Conservation (phyloP, 1,284 basidiomycete genomes). For the Agroathelia rolfsii region DNA sequence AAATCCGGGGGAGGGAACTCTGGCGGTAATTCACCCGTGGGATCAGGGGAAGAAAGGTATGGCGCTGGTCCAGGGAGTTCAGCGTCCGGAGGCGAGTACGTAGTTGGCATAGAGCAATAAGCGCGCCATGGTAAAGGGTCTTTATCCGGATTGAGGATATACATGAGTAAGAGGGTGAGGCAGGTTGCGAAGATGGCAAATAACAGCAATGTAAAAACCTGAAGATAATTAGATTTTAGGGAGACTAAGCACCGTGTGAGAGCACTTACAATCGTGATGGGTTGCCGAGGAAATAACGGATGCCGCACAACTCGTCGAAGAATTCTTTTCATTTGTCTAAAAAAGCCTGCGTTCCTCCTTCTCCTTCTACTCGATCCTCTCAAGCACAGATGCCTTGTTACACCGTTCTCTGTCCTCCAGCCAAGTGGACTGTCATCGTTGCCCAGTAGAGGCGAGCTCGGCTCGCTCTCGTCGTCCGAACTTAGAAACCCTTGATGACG, state of each 20-base stretch:
- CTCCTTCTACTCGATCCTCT: constrained; percentile 25
- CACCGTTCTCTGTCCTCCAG: constrained; percentile 36
- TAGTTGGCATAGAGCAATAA: constrained; percentile 68
- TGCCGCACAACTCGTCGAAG: constrained; percentile 52
- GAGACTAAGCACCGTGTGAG: constrained; percentile 7
- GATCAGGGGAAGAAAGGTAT: constrained; percentile 25
- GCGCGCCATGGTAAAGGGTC: constrained; percentile 88
- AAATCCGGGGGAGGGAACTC: constrained; percentile 57
- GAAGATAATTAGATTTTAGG: constrained; percentile 11
- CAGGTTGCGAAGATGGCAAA: constrained; percentile 68
- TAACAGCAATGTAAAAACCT: constrained; percentile 67
- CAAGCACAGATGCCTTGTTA: too few relatives aligned
- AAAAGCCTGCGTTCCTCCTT: constrained; percentile 23
- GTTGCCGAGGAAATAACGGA: constrained; percentile 73
- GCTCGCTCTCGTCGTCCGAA: constrained; percentile 59
- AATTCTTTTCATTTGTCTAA: constrained; percentile 42
- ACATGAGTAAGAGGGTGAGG: constrained; percentile 76
- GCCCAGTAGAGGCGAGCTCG: constrained; percentile 40
- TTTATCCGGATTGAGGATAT: constrained; percentile 94
- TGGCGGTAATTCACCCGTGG: constrained; percentile 19
- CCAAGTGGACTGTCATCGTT: constrained; percentile 26
- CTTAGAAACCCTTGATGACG: too few relatives aligned
- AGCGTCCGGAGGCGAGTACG: constrained; percentile 33
- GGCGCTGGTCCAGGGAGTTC: constrained; percentile 27
- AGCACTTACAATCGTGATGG: constrained; percentile 64